Evolutionary conservation across 805 yeast species (phyloP).

Genomic region (Myxozyma neglecta): DNA sequence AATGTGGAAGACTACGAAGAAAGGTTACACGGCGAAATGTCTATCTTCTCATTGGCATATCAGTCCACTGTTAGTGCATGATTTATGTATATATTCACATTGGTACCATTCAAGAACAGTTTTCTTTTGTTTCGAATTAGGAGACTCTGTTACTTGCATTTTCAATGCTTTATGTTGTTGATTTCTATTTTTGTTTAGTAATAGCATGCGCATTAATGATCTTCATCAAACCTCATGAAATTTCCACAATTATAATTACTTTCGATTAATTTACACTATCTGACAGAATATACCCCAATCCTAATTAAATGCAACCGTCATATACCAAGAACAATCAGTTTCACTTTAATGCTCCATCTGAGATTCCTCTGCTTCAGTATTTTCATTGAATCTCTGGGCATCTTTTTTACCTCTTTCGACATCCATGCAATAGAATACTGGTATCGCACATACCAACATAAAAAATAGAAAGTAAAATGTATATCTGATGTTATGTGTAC

Average conservation of each 20-base stretch:
- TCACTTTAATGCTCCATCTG: neutral
- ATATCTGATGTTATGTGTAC: conserved; percentile 70
- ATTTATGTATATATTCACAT: no score
- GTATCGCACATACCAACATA: conserved; percentile 56
- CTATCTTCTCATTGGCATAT: neutral
- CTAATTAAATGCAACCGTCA: neutral
- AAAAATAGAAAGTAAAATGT: conserved; percentile 64
- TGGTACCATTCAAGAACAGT: no score
- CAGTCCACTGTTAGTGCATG: neutral
- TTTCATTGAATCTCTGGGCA: conserved; percentile 47
- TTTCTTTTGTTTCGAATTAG: no score
- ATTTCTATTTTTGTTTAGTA: no score
- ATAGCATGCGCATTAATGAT: no score
- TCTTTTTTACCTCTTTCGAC: conserved; percentile 62
- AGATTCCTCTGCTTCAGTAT: conserved; percentile 31
- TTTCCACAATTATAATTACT: no score
- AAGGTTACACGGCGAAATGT: neutral
- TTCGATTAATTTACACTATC: neutral
- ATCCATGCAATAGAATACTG: conserved; percentile 56
- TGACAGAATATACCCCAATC: neutral
- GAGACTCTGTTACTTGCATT: no score
- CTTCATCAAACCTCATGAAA: no score
- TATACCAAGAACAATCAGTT: neutral
- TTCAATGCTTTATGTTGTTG: no score
- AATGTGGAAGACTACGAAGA: neutral